Conservation (phyloP, 306 rosid genomes). For the Alnus glutinosa region DNA sequence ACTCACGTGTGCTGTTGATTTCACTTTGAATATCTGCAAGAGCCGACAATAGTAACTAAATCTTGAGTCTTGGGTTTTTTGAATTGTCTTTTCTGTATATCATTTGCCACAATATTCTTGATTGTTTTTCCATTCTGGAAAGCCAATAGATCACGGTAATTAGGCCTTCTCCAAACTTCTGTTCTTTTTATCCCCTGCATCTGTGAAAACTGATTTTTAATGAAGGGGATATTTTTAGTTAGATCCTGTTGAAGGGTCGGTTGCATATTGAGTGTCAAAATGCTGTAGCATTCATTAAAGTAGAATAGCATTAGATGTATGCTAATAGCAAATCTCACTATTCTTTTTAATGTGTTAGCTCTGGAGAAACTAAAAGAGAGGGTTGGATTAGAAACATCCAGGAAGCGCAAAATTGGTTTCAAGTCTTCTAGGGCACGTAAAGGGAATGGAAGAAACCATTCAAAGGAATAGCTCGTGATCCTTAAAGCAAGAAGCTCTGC, state of each 20-base stretch:
- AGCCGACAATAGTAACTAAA: not conserved
- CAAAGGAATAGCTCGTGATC: slow-evolving; percentile 22
- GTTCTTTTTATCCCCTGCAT: slow-evolving; percentile 22
- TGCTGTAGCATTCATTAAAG: not conserved
- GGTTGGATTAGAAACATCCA: slow-evolving; percentile 50
- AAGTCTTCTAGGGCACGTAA: slow-evolving; percentile 31
- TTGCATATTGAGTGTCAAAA: not conserved
- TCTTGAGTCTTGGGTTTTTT: not conserved
- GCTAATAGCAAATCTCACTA: slow-evolving; percentile 3
- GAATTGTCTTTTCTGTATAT: not conserved
- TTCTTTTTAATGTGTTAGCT: slow-evolving; percentile 46
- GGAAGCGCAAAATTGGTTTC: slow-evolving; percentile 45
- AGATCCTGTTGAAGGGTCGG: not conserved
- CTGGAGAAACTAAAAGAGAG: slow-evolving; percentile 60
- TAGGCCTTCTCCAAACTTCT: slow-evolving; percentile 1
- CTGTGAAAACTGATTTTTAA: not conserved
- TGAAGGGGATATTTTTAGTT: not conserved
- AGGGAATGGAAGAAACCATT: slow-evolving; percentile 17
- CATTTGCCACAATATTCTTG: not conserved
- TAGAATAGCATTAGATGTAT: slow-evolving; percentile 22
- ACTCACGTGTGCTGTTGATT: not conserved
- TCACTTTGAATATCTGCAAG: not conserved
- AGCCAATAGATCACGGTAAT: not conserved
- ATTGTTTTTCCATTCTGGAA: not conserved
- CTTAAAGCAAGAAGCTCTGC: slow-evolving; percentile 2